A percentile compares a stretch with the other conserved stretches of the same genome.
Evolutionary conservation across 768 basidiomycete species (phyloP).

Genomic region (Amanita pallidorosea): DNA sequence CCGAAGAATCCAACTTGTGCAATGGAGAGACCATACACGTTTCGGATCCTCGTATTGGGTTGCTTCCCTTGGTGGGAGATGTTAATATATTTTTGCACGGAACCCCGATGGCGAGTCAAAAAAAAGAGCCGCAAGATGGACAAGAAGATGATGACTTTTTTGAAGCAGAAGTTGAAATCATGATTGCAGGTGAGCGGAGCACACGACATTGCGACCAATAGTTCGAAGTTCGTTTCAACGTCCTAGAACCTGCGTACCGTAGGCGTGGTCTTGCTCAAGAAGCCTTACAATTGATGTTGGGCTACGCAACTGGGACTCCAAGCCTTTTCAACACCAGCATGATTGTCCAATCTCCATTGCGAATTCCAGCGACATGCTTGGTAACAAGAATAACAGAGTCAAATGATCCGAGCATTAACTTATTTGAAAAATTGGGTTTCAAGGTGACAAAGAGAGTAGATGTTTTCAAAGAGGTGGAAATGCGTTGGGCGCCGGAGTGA

Average conservation of each 20-base stretch:
- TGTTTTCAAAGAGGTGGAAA: slow-evolving; percentile 78
- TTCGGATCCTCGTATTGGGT: slow-evolving; percentile 21
- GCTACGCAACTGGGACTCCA: slow-evolving; percentile 49
- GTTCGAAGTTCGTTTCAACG: not conserved
- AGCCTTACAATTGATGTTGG: slow-evolving; percentile 55
- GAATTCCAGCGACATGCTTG: slow-evolving; percentile 34
- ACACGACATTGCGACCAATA: not conserved
- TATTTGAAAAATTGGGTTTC: slow-evolving; percentile 78
- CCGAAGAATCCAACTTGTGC: slow-evolving; percentile 7
- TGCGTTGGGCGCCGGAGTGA: slow-evolving; percentile 36
- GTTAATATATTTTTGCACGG: slow-evolving; percentile 84
- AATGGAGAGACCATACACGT: slow-evolving; percentile 12
- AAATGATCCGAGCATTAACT: slow-evolving; percentile 56
- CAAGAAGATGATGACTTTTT: slow-evolving; percentile 33
- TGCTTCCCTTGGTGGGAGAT: slow-evolving; percentile 75
- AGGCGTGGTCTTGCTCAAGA: slow-evolving; percentile 56
- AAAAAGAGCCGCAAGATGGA: slow-evolving; percentile 12
- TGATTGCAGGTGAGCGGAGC: slow-evolving; percentile 66
- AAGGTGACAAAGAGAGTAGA: slow-evolving; percentile 50
- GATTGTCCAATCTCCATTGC: slow-evolving; percentile 26
- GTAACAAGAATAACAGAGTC: slow-evolving; percentile 61
- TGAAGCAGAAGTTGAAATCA: slow-evolving; percentile 82
- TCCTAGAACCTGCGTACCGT: slow-evolving; percentile 52
- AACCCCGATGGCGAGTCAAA: slow-evolving; percentile 4
- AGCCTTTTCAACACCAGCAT: slow-evolving; percentile 10